These are phyloP conservation scores for Huntiella abstrusa DNA, from an alignment of 2,329 filamentous ascomycete genomes.

Conservation along the genomic window DNA sequence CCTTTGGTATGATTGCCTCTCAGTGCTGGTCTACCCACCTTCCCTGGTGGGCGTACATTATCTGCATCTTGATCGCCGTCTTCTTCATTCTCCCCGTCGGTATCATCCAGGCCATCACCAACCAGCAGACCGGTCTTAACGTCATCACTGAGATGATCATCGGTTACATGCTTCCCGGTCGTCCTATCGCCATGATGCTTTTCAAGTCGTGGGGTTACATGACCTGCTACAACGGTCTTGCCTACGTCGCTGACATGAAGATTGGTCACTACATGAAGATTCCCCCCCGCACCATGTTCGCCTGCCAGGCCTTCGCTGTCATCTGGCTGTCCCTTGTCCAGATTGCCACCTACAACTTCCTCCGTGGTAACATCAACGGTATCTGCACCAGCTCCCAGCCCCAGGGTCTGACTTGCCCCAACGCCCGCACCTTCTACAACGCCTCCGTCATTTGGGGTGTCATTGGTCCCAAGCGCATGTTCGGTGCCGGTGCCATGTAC, in stretches of 20 bases:
- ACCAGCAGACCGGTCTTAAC: constrained; percentile 28
- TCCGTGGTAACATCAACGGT: constrained; percentile 28
- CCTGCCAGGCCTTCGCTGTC: constrained; percentile 24
- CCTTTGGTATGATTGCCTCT: constrained; percentile 23
- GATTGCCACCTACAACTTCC: constrained; percentile 21
- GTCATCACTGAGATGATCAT: constrained; percentile 30
- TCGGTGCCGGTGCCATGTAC: constrained; percentile 26
- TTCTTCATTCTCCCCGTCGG: constrained; percentile 25
- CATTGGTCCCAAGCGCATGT: constrained; percentile 25
- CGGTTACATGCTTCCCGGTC: constrained; percentile 29
- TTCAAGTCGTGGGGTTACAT: constrained; percentile 31
- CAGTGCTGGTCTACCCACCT: constrained; percentile 23
- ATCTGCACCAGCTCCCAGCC: constrained; percentile 31
- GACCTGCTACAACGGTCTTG: constrained; percentile 26
- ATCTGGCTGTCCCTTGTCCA: constrained; percentile 22
- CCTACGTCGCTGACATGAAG: constrained; percentile 30
- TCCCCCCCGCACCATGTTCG: constrained; percentile 30
- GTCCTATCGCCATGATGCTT: constrained; percentile 30
- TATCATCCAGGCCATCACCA: constrained; percentile 29
- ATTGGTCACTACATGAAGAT: constrained; percentile 35
- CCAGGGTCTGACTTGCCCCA: constrained; percentile 36
- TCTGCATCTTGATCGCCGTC: constrained; percentile 23
- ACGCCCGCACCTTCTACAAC: constrained; percentile 39
- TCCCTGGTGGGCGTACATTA: constrained; percentile 25
- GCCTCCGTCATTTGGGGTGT: constrained; percentile 42